phyloP scores from a whole-genome alignment of 768 basidiomycete species.

The Rhizopogon vinicolor region DNA sequence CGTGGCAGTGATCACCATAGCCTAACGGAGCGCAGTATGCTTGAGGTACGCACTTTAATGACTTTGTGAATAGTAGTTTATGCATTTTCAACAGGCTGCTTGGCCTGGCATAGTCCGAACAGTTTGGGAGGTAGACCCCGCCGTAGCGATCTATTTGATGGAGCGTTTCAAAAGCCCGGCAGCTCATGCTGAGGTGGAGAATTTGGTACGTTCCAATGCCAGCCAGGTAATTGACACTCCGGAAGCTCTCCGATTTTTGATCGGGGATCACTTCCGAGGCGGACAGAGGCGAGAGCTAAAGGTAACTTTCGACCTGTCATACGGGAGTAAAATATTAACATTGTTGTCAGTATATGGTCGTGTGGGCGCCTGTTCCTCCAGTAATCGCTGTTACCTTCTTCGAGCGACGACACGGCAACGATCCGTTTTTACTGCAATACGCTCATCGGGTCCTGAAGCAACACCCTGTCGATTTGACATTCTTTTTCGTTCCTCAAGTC shows the following conservation, averaged over 20 bases:
- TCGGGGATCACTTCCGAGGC: conserved; percentile 66
- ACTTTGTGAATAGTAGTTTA: neutral
- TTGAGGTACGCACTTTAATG: conserved; percentile 44
- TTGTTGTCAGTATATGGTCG: conserved; percentile 63
- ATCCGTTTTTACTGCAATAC: conserved; percentile 89
- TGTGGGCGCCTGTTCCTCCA: conserved; percentile 89
- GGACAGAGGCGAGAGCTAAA: conserved; percentile 65
- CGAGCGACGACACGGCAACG: conserved; percentile 76
- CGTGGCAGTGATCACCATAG: conserved; percentile 60
- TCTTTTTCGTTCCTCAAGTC: conserved; percentile 99
- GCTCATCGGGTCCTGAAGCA: conserved; percentile 93
- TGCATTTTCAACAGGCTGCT: conserved; percentile 34
- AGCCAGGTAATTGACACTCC: conserved; percentile 66
- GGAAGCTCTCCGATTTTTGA: conserved; percentile 75
- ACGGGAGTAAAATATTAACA: neutral
- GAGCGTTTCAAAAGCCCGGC: conserved; percentile 78
- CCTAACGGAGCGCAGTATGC: conserved; percentile 51
- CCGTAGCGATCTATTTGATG: conserved; percentile 76
- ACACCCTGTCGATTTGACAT: conserved; percentile 91
- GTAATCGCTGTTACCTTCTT: conserved; percentile 80
- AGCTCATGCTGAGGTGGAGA: conserved; percentile 68
- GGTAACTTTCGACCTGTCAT: conserved; percentile 33
- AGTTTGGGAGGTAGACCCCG: conserved; percentile 80
- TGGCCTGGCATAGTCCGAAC: conserved; percentile 70
- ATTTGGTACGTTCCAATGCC: conserved; percentile 71